Percentiles rank a stretch among this genome's conserved stretches.
These are phyloP conservation scores for Phoma herbarum DNA, from an alignment of 2,329 filamentous ascomycete species.

Conservation along the genomic window DNA sequence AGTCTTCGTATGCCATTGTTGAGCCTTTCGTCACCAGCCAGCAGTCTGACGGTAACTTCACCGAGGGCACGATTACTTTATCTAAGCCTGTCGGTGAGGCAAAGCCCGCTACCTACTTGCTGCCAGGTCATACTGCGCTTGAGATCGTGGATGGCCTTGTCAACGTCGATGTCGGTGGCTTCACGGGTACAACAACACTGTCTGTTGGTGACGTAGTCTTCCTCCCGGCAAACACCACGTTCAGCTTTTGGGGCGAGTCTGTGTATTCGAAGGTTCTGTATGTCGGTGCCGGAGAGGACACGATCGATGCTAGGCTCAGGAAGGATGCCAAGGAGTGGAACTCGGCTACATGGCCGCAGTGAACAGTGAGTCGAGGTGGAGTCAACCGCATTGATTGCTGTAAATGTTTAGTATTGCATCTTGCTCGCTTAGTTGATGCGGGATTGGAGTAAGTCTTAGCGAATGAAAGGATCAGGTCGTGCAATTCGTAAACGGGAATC, in stretches of 20 bases:
- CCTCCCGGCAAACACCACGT: slow-evolving; percentile 46
- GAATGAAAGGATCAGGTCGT: not conserved
- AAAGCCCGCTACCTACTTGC: slow-evolving; percentile 31
- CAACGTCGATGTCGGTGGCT: slow-evolving; percentile 43
- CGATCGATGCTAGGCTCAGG: slow-evolving; percentile 30
- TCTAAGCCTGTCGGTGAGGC: slow-evolving; percentile 35
- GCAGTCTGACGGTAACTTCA: slow-evolving; percentile 55
- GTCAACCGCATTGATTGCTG: not conserved
- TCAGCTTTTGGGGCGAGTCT: slow-evolving; percentile 45
- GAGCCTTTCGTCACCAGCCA: slow-evolving; percentile 55
- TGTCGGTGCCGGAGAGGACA: slow-evolving; percentile 31
- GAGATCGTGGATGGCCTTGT: slow-evolving; percentile 53
- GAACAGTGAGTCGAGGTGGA: not conserved
- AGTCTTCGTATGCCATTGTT: slow-evolving; percentile 53
- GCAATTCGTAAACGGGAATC: not conserved
- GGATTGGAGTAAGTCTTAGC: slow-evolving; percentile 1
- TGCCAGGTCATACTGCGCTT: slow-evolving; percentile 49
- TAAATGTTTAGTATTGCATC: not conserved
- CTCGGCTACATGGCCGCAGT: slow-evolving; percentile 27
- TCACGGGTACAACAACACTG: slow-evolving; percentile 41
- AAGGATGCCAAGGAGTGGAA: slow-evolving; percentile 25
- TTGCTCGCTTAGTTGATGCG: not conserved
- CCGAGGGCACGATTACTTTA: slow-evolving; percentile 56
- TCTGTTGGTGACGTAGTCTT: slow-evolving; percentile 53
- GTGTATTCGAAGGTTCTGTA: slow-evolving; percentile 37